Evolutionary conservation across 1,284 basidiomycete genomes (phyloP).

Genomic region (Cutaneotrichosporon sp.): DNA sequence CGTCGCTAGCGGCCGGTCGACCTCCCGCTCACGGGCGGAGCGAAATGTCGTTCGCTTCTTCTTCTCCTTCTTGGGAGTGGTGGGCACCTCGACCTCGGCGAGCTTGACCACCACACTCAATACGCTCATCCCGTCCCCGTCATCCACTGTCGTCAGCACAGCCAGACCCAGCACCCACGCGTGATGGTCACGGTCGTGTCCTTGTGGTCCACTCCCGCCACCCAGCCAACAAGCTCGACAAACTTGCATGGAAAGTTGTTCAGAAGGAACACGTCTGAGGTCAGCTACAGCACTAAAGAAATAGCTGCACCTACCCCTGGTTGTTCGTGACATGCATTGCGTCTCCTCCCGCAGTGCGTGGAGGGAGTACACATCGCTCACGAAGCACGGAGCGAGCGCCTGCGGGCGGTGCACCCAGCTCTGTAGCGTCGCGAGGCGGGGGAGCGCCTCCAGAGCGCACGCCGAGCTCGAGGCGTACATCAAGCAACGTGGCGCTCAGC

Average conservation of each 20-base stretch:
- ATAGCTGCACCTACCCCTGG: slow-evolving; percentile 10
- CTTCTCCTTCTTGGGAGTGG: background rate
- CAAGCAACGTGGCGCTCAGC: no score
- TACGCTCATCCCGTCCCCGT: slow-evolving; percentile 35
- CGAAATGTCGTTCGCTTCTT: slow-evolving; percentile 8
- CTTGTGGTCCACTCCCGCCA: slow-evolving; percentile 38
- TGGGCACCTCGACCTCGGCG: slow-evolving; percentile 4
- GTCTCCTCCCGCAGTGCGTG: slow-evolving; percentile 10
- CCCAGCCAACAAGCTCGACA: slow-evolving; percentile 42
- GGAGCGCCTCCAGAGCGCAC: slow-evolving; percentile 13
- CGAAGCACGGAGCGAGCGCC: slow-evolving; percentile 34
- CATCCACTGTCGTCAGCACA: slow-evolving; percentile 30
- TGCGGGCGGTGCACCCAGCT: slow-evolving; percentile 38
- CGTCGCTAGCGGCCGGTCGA: no score
- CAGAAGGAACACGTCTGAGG: slow-evolving; percentile 37
- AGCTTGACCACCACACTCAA: slow-evolving; percentile 27
- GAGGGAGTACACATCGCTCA: slow-evolving; percentile 34
- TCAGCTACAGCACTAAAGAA: background rate
- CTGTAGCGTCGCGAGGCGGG: slow-evolving; percentile 23
- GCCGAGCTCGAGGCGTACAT: slow-evolving; percentile 9
- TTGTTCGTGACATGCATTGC: background rate
- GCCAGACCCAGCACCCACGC: slow-evolving; percentile 12
- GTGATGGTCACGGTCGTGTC: slow-evolving; percentile 28
- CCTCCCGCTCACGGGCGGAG: slow-evolving; percentile 6
- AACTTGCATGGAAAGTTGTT: slow-evolving; percentile 33